These are phyloP conservation scores for Solanum hybrid DNA, from an alignment of 305 asterid species.

Conservation along the genomic window DNA sequence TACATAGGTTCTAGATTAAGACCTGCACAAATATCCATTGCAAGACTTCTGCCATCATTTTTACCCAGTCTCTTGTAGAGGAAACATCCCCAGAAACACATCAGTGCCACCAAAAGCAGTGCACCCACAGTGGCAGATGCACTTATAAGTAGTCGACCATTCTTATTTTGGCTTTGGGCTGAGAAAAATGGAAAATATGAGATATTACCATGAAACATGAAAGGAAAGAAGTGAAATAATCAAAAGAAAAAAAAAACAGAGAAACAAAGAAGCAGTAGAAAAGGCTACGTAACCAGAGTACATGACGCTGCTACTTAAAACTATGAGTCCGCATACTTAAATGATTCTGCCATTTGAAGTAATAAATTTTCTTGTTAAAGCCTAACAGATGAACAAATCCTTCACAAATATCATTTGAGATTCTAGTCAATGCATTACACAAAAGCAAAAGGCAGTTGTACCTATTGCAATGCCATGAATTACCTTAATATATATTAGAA, in stretches of 20 bases:
- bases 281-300: neutral
- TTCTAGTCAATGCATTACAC: neutral
- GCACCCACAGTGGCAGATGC: constrained; percentile 96
- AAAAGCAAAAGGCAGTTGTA: neutral
- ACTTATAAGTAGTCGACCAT: constrained; percentile 77
- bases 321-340: neutral
- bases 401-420: neutral
- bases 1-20: constrained; percentile 23
- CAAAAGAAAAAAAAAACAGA: neutral
- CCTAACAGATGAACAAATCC: neutral
- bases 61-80: constrained; percentile 88
- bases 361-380: neutral
- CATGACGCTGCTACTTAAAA: neutral
- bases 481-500: neutral
- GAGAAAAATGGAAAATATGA: constrained; percentile 24
- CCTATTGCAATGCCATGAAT: neutral
- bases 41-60: constrained; percentile 69
- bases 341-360: neutral
- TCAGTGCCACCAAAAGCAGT: constrained; percentile 88
- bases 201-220: neutral
- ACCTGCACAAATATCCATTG: constrained; percentile 89
- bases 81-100: constrained; percentile 99
- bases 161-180: constrained; percentile 55
- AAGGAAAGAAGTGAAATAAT: neutral
- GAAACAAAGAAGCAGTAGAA: neutral